Evolutionary conservation across 352 stramenopile genomes (phyloP).

Genomic region (Phytophthora crassamura): DNA sequence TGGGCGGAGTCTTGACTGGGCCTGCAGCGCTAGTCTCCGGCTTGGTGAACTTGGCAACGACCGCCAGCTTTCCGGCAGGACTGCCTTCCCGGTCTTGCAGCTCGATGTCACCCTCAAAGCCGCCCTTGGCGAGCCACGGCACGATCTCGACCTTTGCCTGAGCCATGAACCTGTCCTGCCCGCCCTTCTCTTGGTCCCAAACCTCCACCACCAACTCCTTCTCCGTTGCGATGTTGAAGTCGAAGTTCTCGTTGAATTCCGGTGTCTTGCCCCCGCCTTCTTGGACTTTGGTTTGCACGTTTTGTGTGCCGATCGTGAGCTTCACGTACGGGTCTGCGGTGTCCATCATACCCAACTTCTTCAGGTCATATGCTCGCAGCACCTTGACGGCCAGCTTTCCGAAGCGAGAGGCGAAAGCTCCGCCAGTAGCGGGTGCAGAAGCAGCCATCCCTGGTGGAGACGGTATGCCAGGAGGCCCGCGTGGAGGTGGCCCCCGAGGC

Average conservation of each 20-base stretch:
- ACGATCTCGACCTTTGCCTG: constrained; percentile 92
- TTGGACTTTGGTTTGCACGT: constrained; percentile 82
- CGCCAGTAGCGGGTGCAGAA: constrained; percentile 42
- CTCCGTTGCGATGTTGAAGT: constrained; percentile 96
- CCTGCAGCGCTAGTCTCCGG: constrained; percentile 43
- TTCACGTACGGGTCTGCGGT: constrained; percentile 95
- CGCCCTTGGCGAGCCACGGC: constrained; percentile 92
- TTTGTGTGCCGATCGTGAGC: constrained; percentile 89
- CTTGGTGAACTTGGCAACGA: constrained; percentile 90
- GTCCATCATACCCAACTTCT: constrained; percentile 93
- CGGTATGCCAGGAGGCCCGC: constrained; percentile 32
- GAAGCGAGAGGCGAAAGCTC: constrained; percentile 83
- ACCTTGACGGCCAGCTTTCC: constrained; percentile 93
- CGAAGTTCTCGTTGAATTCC: constrained; percentile 94
- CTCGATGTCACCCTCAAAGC: constrained; percentile 93
- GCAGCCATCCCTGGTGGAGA: constrained; percentile 26
- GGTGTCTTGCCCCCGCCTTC: constrained; percentile 93
- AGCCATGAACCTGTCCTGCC: constrained; percentile 95
- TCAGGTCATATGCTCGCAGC: constrained; percentile 92
- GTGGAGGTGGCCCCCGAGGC: constrained; percentile 36
- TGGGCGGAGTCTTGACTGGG: constrained; percentile 55
- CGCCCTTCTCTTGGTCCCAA: constrained; percentile 89
- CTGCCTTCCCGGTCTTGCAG: constrained; percentile 85
- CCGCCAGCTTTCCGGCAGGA: constrained; percentile 84
- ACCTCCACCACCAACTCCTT: constrained; percentile 94